Evolutionary conservation across 805 yeast genomes (phyloP).

Genomic region (Blastobotrys chiropterorum): DNA sequence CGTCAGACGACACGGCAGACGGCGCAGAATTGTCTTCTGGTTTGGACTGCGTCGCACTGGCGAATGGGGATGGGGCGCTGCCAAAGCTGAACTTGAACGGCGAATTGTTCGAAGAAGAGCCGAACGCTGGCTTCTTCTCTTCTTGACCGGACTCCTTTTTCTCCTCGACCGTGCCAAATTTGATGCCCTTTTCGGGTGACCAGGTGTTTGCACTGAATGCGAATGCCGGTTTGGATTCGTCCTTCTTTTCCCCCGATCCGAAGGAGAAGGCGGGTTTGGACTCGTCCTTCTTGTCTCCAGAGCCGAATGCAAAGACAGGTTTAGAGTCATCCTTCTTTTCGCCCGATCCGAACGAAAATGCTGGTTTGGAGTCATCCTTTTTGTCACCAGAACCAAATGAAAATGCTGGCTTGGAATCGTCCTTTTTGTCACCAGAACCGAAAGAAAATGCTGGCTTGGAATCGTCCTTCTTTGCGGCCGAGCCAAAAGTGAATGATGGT

Average conservation of each 20-base stretch:
- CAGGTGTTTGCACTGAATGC: conserved; percentile 20
- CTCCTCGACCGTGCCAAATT: conserved; percentile 23
- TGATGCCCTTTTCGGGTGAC: conserved; percentile 30
- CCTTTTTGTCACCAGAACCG: conserved; percentile 4
- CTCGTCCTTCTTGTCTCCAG: not conserved
- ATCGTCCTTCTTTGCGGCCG: not conserved
- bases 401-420: conserved; percentile 3
- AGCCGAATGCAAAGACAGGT: conserved; percentile 6
- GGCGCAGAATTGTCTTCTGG: conserved; percentile 9
- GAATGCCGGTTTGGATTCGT: not conserved
- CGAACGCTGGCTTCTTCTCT: conserved; percentile 21
- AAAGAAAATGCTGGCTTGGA: conserved; percentile 6
- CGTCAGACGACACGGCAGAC: conserved; percentile 18
- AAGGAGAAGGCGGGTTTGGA: conserved; percentile 6
- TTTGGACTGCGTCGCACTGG: not conserved
- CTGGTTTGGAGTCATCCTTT: conserved; percentile 8
- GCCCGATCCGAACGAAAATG: conserved; percentile 10
- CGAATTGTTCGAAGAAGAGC: not conserved
- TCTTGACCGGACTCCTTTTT: conserved; percentile 4
- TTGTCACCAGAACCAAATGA: not conserved
- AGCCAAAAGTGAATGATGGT: conserved; percentile 14
- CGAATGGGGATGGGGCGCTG: conserved; percentile 9
- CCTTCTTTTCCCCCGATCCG: not conserved
- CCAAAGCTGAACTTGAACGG: conserved; percentile 4
- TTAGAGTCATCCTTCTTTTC: no score